These are phyloP conservation scores for Huntiella moniliformis DNA, from an alignment of 2,329 filamentous ascomycete species.

Conservation along the genomic window DNA sequence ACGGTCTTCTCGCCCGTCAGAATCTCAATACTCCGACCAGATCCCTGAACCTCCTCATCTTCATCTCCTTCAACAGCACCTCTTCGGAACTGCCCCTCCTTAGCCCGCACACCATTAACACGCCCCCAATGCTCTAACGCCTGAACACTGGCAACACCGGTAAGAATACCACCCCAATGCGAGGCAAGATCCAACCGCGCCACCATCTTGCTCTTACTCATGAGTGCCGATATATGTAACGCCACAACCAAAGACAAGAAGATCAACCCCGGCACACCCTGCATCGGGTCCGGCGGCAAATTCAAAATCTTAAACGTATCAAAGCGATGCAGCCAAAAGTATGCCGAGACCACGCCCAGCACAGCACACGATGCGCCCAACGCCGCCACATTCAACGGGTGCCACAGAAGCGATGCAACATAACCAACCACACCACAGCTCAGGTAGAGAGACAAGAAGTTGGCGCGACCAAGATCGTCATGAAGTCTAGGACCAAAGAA, in stretches of 20 bases:
- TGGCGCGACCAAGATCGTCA: conserved; percentile 49
- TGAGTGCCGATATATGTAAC: conserved; percentile 29
- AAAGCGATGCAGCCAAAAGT: conserved; percentile 38
- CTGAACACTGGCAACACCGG: conserved; percentile 25
- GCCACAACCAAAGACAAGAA: conserved; percentile 33
- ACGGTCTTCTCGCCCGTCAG: conserved; percentile 10
- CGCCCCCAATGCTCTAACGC: conserved; percentile 16
- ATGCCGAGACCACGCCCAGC: conserved; percentile 41
- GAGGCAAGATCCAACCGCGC: conserved; percentile 36
- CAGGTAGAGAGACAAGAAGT: conserved; percentile 50
- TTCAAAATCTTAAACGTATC: conserved; percentile 39
- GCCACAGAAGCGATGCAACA: conserved; percentile 34
- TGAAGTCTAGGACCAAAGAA: conserved; percentile 48
- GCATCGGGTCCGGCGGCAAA: conserved; percentile 33
- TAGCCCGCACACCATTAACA: conserved; percentile 7
- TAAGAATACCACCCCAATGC: conserved; percentile 32
- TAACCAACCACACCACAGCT: conserved; percentile 38
- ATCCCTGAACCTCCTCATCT: not conserved
- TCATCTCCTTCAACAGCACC: conserved; percentile 1
- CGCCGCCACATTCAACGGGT: conserved; percentile 31
- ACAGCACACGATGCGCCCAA: conserved; percentile 50
- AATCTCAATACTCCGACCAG: conserved; percentile 11
- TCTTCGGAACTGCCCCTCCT: conserved; percentile 8
- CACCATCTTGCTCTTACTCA: conserved; percentile 23
- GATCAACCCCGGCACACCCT: conserved; percentile 33